Conservation (phyloP, 2,329 filamentous ascomycete species). For the Trichoderma arundinaceum region DNA sequence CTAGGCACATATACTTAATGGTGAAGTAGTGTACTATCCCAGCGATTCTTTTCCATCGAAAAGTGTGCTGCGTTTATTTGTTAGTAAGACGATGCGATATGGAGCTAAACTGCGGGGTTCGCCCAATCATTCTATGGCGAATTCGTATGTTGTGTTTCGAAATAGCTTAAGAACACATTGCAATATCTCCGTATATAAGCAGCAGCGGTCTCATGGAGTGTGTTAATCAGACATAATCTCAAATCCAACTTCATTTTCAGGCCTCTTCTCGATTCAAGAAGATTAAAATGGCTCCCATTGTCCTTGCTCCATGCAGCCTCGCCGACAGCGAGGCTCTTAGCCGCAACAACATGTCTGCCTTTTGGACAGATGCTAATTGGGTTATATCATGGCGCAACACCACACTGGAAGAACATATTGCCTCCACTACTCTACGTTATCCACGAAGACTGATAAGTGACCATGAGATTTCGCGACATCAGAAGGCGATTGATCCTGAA, state of each 20-base stretch:
- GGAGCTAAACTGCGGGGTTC: conserved; percentile 18
- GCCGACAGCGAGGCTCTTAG: conserved; percentile 7
- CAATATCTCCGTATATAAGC: background rate
- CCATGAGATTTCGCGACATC: conserved; percentile 34
- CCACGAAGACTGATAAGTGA: conserved; percentile 32
- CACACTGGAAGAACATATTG: conserved; percentile 18
- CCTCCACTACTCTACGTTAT: background rate
- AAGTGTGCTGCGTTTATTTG: too few species aligned
- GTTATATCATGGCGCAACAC: conserved; percentile 10
- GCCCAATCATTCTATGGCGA: conserved; percentile 7
- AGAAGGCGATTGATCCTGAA: conserved; percentile 36
- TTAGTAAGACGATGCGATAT: background rate
- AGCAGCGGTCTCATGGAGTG: background rate
- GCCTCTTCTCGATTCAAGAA: background rate
- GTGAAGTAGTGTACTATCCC: too few species aligned
- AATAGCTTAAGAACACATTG: conserved; percentile 12
- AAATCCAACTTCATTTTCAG: fast-evolving
- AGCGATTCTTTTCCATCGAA: too few species aligned
- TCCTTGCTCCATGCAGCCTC: conserved; percentile 5
- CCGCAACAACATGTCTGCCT: conserved; percentile 28
- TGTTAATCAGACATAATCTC: background rate
- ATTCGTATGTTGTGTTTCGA: background rate
- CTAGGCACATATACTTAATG: too few species aligned
- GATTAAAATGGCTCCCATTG: conserved; percentile 5
- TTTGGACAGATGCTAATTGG: conserved; percentile 20